phyloP scores from a whole-genome alignment of 1,284 basidiomycete species.

The Tilletia indica region DNA sequence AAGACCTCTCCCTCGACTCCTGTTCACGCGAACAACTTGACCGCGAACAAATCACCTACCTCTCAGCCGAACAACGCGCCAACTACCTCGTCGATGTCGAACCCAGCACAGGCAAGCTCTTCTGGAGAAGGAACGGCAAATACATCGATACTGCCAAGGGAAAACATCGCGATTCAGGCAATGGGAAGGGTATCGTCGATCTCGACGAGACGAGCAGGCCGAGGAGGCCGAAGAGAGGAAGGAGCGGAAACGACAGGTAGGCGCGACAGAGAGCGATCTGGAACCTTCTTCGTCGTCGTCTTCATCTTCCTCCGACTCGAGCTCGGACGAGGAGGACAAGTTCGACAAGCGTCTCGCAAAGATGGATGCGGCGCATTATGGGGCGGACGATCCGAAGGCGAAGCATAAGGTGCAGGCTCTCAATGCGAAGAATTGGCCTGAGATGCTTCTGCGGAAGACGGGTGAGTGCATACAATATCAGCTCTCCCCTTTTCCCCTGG shows the following conservation, averaged over 20 bases:
- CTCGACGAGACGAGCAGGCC: conserved; percentile 38
- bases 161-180: conserved; percentile 46
- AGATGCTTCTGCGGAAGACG: conserved; percentile 43
- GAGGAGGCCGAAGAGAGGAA: conserved; percentile 24
- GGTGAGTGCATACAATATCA: conserved; percentile 18
- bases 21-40: conserved; percentile 70
- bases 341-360: conserved; percentile 9
- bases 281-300: conserved; percentile 28
- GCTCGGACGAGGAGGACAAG: conserved; percentile 25
- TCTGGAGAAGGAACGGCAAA: conserved; percentile 70
- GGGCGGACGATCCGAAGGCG: conserved; percentile 29
- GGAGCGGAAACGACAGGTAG: conserved; percentile 18
- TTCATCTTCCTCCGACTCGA: conserved; percentile 11
- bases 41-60: conserved; percentile 60
- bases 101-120: conserved; percentile 63
- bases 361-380: conserved; percentile 29
- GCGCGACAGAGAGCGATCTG: conserved; percentile 10
- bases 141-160: conserved; percentile 58
- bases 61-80: conserved; percentile 65
- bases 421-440: conserved; percentile 36
- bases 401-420: conserved; percentile 29
- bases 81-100: conserved; percentile 70
- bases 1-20: conserved; percentile 66
- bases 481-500: background rate
- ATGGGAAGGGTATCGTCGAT: conserved; percentile 52